Evolutionary conservation across 2,329 filamentous ascomycete species (phyloP).

Genomic region (Akanthomyces lecanii): DNA sequence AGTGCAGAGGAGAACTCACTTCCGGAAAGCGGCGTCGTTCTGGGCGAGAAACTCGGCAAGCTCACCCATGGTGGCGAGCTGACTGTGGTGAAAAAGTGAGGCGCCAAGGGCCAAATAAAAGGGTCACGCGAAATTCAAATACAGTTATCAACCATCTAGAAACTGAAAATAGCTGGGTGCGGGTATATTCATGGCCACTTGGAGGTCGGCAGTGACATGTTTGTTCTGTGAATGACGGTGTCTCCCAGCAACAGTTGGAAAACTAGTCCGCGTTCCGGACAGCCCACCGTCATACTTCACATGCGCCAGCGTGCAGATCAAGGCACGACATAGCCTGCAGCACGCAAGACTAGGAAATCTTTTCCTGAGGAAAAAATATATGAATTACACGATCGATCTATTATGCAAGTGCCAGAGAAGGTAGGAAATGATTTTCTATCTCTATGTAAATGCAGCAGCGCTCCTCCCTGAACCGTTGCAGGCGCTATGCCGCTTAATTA

Average conservation of each 20-base stretch:
- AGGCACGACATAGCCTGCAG: background rate
- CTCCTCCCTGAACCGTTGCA: background rate
- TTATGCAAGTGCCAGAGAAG: background rate
- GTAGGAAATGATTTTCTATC: background rate
- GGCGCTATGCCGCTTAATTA: background rate
- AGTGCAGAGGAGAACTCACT: slow-evolving; percentile 33
- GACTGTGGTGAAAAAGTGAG: background rate
- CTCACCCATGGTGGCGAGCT: slow-evolving; percentile 51
- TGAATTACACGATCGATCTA: background rate
- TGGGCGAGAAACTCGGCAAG: slow-evolving; percentile 63
- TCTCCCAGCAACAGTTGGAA: background rate
- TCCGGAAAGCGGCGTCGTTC: slow-evolving; percentile 58
- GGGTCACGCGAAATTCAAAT: background rate
- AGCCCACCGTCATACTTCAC: background rate
- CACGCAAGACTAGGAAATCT: background rate
- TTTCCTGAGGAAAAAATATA: background rate
- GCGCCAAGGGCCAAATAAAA: background rate
- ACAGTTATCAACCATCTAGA: background rate
- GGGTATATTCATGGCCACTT: background rate
- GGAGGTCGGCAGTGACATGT: background rate
- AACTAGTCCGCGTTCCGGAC: background rate
- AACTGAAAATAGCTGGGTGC: background rate
- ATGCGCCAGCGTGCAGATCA: background rate
- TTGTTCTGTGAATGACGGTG: slow-evolving; percentile 2
- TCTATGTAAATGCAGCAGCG: background rate